Evolutionary conservation across 2,329 filamentous ascomycete genomes (phyloP), one percentile per base, ranked within the genome.

Genomic region (Trichoderma atroviride): DNA sequence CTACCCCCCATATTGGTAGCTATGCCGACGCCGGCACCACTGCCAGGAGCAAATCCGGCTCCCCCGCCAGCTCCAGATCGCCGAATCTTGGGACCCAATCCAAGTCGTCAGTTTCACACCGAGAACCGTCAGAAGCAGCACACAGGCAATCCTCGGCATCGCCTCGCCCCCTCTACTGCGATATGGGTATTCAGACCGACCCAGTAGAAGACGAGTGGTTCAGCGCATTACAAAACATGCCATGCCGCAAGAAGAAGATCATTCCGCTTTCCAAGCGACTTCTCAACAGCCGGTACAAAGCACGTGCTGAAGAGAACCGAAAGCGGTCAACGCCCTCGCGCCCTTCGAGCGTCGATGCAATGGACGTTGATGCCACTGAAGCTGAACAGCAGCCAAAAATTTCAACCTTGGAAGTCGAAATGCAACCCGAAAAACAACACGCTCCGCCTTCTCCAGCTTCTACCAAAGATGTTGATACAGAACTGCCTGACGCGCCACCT

Each of bases 1-100:
- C 78, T 11, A 73, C 76, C 10, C 80, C 75, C 5, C 77, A 78
- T 6, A 73, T 79, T 19, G 75, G 77, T 11, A 79, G 80, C 5
- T 88, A 88, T 69, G 82, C 85, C 0, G 86, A 89, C 73, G 83
- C 83, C 4, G 83, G 82, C 11, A 87, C 86, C 9, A 87, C 86
- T 10, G 85, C 84, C 2, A 80, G 84, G 69, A 86, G 85, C 75
- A 84, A 87, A 70, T 86, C 85, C 0, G 82, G 79, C 0, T 88
- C 86, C 0, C 86, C 87, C 0, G 75, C 79, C 2, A 83, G 81
- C 52, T 78, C 78, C 2, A 74, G 75, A 2, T 85, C 83, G 0
- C 81, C 83, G 0, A 78, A 76, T 13, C 74, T 79, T 0, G 63
- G 73, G 3, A 75, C 76, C 31, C 69, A 72, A 2, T 72, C 74